These are phyloP conservation scores for Starmerella etchellsii DNA, from an alignment of 805 yeast species.

Conservation along the genomic window DNA sequence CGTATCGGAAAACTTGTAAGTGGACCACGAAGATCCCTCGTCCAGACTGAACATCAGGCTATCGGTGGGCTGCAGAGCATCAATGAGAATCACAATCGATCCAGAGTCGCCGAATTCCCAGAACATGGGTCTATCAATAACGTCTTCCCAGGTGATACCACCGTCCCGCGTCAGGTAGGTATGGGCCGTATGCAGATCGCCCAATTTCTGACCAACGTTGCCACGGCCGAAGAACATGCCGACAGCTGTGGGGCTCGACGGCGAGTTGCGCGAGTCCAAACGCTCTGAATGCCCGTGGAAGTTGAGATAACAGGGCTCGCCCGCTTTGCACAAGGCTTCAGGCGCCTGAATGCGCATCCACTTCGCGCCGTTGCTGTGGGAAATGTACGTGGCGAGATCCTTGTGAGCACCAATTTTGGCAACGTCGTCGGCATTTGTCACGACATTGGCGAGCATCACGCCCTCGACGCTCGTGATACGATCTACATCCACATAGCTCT, in stretches of 20 bases:
- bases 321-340: conserved; percentile 42
- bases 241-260: conserved; percentile 74
- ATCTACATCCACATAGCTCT: conserved; percentile 83
- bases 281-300: conserved; percentile 87
- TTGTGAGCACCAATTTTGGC: conserved; percentile 35
- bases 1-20: conserved; percentile 46
- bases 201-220: conserved; percentile 60
- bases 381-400: conserved; percentile 53
- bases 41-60: conserved; percentile 54
- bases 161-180: conserved; percentile 83
- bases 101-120: conserved; percentile 99
- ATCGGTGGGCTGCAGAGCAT: conserved; percentile 46
- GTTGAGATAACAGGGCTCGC: conserved; percentile 59
- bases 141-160: conserved; percentile 76
- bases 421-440: conserved; percentile 40
- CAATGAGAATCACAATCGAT: conserved; percentile 62
- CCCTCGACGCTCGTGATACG: conserved; percentile 76
- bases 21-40: conserved; percentile 67
- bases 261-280: conserved; percentile 68
- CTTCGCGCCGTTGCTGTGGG: conserved; percentile 84
- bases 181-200: conserved; percentile 39
- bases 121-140: conserved; percentile 58
- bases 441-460: conserved; percentile 59
- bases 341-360: conserved; percentile 73
- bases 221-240: conserved; percentile 92